phyloP scores from a whole-genome alignment of 768 basidiomycete species.

The Boletus vinaceobasis region DNA sequence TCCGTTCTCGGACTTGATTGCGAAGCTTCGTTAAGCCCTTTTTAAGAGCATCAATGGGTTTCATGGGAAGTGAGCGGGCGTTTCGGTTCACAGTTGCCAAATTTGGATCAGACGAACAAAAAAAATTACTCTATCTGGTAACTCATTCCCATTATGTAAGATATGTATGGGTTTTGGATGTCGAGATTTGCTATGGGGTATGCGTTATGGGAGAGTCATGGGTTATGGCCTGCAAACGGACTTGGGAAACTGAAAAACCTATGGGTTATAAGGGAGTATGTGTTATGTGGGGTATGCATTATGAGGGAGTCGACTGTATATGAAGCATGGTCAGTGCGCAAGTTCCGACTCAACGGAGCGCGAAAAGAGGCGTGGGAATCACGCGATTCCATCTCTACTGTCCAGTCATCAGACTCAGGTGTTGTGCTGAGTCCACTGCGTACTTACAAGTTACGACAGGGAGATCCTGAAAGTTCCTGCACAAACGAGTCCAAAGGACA shows the following conservation, averaged over 20 bases:
- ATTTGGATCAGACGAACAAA: background rate
- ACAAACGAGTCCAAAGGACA: background rate
- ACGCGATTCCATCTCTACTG: background rate
- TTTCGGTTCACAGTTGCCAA: background rate
- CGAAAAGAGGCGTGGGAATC: slow-evolving; percentile 32
- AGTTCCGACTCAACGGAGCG: slow-evolving; percentile 18
- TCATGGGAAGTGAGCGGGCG: background rate
- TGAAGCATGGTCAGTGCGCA: slow-evolving; percentile 28
- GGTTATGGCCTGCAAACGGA: too few species aligned
- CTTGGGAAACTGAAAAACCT: too few species aligned
- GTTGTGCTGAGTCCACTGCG: too few species aligned
- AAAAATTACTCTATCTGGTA: background rate
- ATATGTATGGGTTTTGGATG: background rate
- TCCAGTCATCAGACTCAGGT: too few species aligned
- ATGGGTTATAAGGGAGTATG: too few species aligned
- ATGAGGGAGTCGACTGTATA: too few species aligned
- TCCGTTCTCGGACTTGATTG: too few species aligned
- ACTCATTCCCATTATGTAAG: background rate
- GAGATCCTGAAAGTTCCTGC: too few species aligned
- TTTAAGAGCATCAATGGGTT: background rate
- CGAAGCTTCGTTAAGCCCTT: too few species aligned
- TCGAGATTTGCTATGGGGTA: background rate
- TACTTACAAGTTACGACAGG: too few species aligned
- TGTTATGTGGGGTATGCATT: too few species aligned
- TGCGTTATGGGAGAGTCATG: background rate